Percentiles rank a stretch among this genome's conserved stretches.
Evolutionary conservation across 805 yeast species (phyloP).

Genomic region (Candida mattraensis): DNA sequence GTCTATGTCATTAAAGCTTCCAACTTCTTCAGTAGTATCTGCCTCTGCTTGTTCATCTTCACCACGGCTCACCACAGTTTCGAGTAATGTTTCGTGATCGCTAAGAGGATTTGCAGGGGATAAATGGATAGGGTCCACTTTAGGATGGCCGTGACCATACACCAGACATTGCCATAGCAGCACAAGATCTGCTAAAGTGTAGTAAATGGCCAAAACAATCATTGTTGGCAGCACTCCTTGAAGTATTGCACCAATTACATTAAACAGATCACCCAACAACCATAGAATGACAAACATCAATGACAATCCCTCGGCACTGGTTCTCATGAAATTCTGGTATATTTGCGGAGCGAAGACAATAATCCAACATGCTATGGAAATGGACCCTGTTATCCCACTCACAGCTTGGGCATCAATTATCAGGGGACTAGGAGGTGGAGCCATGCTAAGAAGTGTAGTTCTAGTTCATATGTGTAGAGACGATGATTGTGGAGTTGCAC

Average conservation of each 20-base stretch:
- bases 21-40: slow-evolving; percentile 22
- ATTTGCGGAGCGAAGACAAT: slow-evolving; percentile 97
- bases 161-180: slow-evolving; percentile 79
- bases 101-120: slow-evolving; percentile 86
- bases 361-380: slow-evolving; percentile 96
- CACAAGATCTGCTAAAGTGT: slow-evolving; percentile 86
- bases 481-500: no score
- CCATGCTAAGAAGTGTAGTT: slow-evolving; percentile 31
- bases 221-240: slow-evolving; percentile 94
- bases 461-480: no score
- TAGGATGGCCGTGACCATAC: slow-evolving; percentile 61
- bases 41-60: slow-evolving; percentile 30
- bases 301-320: slow-evolving; percentile 88
- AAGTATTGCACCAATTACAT: slow-evolving; percentile 84
- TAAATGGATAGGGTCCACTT: slow-evolving; percentile 72
- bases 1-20: slow-evolving; percentile 34
- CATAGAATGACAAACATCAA: slow-evolving; percentile 82
- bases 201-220: slow-evolving; percentile 89
- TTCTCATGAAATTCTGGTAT: slow-evolving; percentile 83
- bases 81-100: slow-evolving; percentile 61
- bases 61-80: slow-evolving; percentile 53
- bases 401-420: slow-evolving; percentile 67
- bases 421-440: slow-evolving; percentile 68
- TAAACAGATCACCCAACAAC: slow-evolving; percentile 93
- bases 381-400: slow-evolving; percentile 80